Conservation (phyloP, 2,329 filamentous ascomycete species). For the Botryotinia calthae region DNA sequence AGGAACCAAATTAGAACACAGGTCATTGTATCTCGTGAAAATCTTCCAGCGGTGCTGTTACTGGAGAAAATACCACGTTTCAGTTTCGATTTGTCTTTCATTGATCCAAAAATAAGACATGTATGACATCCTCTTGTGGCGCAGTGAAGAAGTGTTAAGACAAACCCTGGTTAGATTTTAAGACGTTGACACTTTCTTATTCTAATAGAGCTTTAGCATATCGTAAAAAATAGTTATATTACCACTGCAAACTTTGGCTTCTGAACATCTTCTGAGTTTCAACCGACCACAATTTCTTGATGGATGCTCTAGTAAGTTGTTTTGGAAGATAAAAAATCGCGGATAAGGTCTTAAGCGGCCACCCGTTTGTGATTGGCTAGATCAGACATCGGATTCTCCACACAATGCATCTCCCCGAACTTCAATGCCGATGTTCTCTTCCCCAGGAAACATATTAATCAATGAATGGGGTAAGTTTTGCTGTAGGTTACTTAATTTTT, state of each 20-base stretch:
- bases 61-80: neutral
- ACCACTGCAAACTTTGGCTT: neutral
- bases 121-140: neutral
- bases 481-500: neutral
- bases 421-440: constrained; percentile 17
- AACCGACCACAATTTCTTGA: neutral
- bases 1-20: neutral
- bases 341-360: constrained; percentile 13
- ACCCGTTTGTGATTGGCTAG: constrained; percentile 1
- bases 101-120: constrained; percentile 8
- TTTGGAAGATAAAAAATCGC: neutral
- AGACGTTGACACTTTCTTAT: neutral
- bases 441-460: neutral
- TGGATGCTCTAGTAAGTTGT: neutral
- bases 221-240: neutral
- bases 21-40: no score
- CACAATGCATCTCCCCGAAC: neutral
- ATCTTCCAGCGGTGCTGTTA: neutral
- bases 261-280: neutral
- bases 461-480: constrained; percentile 11
- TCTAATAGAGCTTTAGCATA: neutral
- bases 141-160: constrained; percentile 16
- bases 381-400: neutral
- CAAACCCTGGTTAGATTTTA: neutral
- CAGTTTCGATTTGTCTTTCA: neutral